Evolutionary conservation across 2,329 filamentous ascomycete species (phyloP).

Genomic region (Uncinocarpus reesii): DNA sequence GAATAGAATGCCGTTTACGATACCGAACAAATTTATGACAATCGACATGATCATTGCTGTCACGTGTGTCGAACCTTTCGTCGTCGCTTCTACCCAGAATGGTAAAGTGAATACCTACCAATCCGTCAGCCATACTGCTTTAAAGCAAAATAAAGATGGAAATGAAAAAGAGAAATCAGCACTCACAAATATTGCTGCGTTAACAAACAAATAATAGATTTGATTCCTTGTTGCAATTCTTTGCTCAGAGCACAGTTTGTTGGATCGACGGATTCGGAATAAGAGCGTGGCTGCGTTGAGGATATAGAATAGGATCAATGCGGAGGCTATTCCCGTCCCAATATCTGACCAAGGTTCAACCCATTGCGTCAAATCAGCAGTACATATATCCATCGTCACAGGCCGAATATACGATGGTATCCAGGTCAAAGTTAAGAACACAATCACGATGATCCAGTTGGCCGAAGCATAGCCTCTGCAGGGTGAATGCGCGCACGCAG

Average conservation of each 20-base stretch:
- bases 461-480: conserved; percentile 16
- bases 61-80: conserved; percentile 4
- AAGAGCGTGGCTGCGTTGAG: conserved; percentile 16
- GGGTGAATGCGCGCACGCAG: conserved; percentile 3
- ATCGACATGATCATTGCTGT: conserved; percentile 20
- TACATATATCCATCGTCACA: conserved; percentile 15
- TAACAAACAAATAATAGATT: conserved; percentile 22
- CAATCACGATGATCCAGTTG: conserved; percentile 17
- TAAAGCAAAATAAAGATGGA: not conserved
- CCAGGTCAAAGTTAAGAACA: conserved; percentile 18
- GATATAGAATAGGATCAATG: conserved; percentile 18
- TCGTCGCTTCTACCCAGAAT: conserved; percentile 17
- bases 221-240: conserved; percentile 20
- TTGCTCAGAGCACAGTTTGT: conserved; percentile 18
- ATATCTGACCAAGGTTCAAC: conserved; percentile 19
- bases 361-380: conserved; percentile 17
- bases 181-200: conserved; percentile 20
- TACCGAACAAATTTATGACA: conserved; percentile 21
- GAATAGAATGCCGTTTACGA: conserved; percentile 20
- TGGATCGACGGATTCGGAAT: conserved; percentile 18
- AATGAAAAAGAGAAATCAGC: not conserved
- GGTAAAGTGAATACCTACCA: conserved; percentile 19
- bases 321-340: conserved; percentile 17
- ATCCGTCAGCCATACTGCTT: conserved; percentile 1
- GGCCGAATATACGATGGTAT: conserved; percentile 18